These are phyloP conservation scores for Elymus sibiricus DNA, from an alignment of 176 grass and related monocot species.

Conservation along the genomic window DNA sequence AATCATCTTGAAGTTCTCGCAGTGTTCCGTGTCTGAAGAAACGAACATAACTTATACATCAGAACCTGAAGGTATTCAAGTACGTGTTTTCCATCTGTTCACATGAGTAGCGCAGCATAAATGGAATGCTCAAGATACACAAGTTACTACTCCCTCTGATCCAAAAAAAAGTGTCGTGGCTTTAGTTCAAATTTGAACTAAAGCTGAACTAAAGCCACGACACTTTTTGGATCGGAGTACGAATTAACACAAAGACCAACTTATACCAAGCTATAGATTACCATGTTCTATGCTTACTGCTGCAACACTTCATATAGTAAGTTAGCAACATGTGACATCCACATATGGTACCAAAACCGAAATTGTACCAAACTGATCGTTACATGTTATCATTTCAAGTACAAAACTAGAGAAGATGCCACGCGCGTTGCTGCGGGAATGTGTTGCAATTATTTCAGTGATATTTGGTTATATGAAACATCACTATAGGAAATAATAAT, in stretches of 20 bases:
- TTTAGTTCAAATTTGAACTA: no score
- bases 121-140: background rate
- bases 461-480: no score
- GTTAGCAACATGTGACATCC: background rate
- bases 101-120: background rate
- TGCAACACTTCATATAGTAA: background rate
- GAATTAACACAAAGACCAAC: background rate
- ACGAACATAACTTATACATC: conserved; percentile 8
- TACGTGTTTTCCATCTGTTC: background rate
- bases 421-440: no score
- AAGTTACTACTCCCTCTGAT: background rate
- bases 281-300: background rate
- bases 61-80: background rate
- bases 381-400: background rate
- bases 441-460: no score
- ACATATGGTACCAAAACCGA: background rate
- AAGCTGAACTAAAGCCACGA: no score
- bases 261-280: background rate
- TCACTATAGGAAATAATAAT: no score
- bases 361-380: background rate
- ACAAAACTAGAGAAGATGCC: background rate
- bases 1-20: background rate
- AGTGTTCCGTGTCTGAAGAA: background rate
- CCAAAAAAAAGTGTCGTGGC: no score
- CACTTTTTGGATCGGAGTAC: background rate